Base-by-base conservation (phyloP, 768 basidiomycete genomes). In the Sarcodon sp. region DNA sequence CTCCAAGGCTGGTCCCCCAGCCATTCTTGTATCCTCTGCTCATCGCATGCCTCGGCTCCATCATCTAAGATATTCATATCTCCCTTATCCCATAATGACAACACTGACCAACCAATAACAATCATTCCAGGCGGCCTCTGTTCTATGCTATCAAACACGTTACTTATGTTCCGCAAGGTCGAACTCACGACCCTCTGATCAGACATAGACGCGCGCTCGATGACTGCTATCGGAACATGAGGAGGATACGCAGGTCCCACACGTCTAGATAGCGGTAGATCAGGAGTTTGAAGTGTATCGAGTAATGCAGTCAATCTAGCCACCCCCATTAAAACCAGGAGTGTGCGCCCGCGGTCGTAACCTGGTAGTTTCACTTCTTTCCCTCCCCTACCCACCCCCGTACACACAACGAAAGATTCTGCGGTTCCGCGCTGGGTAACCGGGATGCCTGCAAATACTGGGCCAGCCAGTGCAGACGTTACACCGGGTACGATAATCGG, bases 61-160 rank as follows among this genome's bases (percentile, higher is more conserved):
- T 77, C 76, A 51, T 87, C 83, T 44, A 96, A 66, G 3, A 93
- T 75, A 8, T 67, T 69, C 18, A 84, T 71, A 54, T 90, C 79
- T 0, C 90, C 89, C 47, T 64, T 57, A 0, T 76, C 80, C 62
- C 85, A 81, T 41, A 98, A 64, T 35, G 85, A 80, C 52, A 91
- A 61, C 8, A 86, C 84, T 2, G 83, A 74, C 93, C 93, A 99
- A 2, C 96, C 96, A 55, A 99, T 72, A 32, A 97, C 73, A 61
- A 98, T 85, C 87, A 99, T 92, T 7, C 92, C 96, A 0, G 96
- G 96, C 13, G 93, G 91, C 34, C 93, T 67, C 62, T 98, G 92
- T 55, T 89, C 86, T 7, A 73, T 66, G 51, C 73, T 77, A 48
- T 83, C 80, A 61, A 97, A 60, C 1, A 85, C 90, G 13, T 63